phyloP scores from a whole-genome alignment of 192 early-diverging fungal genomes.

The Podila minutissima region DNA sequence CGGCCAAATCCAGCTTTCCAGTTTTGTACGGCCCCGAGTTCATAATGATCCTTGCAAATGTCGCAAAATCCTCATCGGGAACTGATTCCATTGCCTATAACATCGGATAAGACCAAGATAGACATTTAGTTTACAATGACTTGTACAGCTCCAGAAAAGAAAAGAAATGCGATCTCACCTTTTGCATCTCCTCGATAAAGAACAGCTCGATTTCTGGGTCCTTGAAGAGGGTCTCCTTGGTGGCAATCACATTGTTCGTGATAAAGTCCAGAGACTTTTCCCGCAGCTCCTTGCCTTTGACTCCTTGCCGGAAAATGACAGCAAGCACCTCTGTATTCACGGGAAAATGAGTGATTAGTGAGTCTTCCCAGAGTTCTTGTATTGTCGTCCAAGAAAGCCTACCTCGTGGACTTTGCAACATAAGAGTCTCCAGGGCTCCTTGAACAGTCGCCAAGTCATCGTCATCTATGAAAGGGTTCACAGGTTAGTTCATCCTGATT shows the following conservation, averaged over 20 bases:
- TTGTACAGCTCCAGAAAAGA: no score
- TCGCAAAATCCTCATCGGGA: slow-evolving; percentile 31
- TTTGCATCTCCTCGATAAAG: slow-evolving; percentile 37
- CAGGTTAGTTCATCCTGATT: background rate
- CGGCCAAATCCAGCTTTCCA: slow-evolving; percentile 24
- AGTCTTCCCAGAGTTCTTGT: background rate
- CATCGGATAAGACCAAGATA: background rate
- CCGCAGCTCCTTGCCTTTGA: slow-evolving; percentile 36
- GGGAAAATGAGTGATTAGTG: no score
- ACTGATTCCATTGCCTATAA: slow-evolving; percentile 40
- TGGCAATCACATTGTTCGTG: slow-evolving; percentile 28
- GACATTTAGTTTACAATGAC: background rate
- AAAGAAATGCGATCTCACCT: slow-evolving; percentile 6
- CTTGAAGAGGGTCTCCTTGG: slow-evolving; percentile 13
- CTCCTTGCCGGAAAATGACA: slow-evolving; percentile 36
- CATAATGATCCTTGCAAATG: slow-evolving; percentile 46
- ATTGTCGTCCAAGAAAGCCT: background rate
- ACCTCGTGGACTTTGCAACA: slow-evolving; percentile 45
- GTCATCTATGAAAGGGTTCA: slow-evolving; percentile 17
- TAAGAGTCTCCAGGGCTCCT: slow-evolving; percentile 26
- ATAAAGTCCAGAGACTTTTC: slow-evolving; percentile 34
- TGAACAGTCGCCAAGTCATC: slow-evolving; percentile 43
- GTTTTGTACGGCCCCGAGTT: slow-evolving; percentile 26
- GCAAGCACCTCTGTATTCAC: slow-evolving; percentile 33
- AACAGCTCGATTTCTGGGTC: slow-evolving; percentile 42